A percentile compares a stretch with the other conserved stretches of the same genome.
Evolutionary conservation across 441 rosid species (phyloP).

Genomic region (Erodium moschatum): DNA sequence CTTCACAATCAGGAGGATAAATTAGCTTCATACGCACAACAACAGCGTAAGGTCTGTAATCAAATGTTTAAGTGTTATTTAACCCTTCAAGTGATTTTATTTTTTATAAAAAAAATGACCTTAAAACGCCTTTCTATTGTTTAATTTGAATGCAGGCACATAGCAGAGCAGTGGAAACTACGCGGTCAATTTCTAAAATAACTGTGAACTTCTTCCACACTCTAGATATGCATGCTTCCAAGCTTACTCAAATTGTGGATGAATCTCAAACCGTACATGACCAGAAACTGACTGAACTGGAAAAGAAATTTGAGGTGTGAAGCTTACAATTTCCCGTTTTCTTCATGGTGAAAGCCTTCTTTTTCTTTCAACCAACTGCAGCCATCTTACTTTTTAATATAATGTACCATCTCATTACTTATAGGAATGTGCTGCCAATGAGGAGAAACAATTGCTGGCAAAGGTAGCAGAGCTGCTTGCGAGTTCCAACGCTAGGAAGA

Average conservation of each 20-base stretch:
- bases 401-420: neutral
- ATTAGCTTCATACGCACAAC: too few relatives aligned
- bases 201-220: slow-evolving; percentile 1
- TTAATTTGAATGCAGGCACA: neutral
- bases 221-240: slow-evolving; percentile 11
- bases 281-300: neutral
- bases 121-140: too few relatives aligned
- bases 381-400: too few relatives aligned
- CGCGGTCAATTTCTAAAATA: slow-evolving; percentile 8
- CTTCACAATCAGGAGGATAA: too few relatives aligned
- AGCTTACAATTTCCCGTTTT: neutral
- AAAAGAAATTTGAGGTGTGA: slow-evolving; percentile 10
- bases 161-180: slow-evolving; percentile 8
- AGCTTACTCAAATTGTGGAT: slow-evolving; percentile 9
- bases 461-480: slow-evolving; percentile 21
- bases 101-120: too few relatives aligned
- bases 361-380: too few relatives aligned
- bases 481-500: slow-evolving; percentile 18
- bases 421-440: slow-evolving; percentile 22
- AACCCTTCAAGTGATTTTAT: too few relatives aligned
- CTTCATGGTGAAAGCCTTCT: too few relatives aligned
- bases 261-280: slow-evolving; percentile 3
- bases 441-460: slow-evolving; percentile 19
- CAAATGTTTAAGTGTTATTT: neutral
- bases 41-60: slow-evolving; percentile 4